Evolutionary conservation across 257 asterid genomes (phyloP).

Genomic region (Solanum pinnatisectum): DNA sequence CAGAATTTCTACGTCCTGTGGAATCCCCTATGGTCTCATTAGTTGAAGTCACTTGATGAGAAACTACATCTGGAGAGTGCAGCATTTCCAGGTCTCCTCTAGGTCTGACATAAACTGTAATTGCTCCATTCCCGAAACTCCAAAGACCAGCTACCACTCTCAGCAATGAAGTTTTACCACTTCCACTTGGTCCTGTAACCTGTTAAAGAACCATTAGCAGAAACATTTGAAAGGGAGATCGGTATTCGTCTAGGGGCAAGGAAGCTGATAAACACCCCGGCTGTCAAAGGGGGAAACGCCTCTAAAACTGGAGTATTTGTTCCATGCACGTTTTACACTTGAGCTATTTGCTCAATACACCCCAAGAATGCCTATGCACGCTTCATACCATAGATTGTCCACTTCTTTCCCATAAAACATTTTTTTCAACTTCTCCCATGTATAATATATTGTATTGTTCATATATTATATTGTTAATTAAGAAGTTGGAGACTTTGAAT

Average conservation of each 20-base stretch:
- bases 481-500: background rate
- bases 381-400: background rate
- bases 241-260: background rate
- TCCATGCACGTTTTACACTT: background rate
- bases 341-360: background rate
- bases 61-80: conserved; percentile 16
- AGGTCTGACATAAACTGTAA: conserved; percentile 42
- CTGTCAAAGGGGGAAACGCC: background rate
- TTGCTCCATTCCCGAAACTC: conserved; percentile 69
- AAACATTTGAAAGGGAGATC: background rate
- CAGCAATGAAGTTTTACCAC: conserved; percentile 84
- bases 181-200: conserved; percentile 96
- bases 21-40: conserved; percentile 8
- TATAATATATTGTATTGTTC: background rate
- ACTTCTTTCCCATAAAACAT: background rate
- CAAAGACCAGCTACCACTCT: conserved; percentile 91
- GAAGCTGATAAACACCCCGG: background rate
- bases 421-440: background rate
- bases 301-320: background rate
- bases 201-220: conserved; percentile 34
- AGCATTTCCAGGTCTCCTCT: conserved; percentile 11
- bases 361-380: background rate
- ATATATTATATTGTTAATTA: background rate
- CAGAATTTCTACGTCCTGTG: conserved; percentile 18
- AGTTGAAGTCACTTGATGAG: conserved; percentile 14